phyloP scores from a whole-genome alignment of 805 yeast genomes.

The Kregervanrija pseudodelftensis region DNA sequence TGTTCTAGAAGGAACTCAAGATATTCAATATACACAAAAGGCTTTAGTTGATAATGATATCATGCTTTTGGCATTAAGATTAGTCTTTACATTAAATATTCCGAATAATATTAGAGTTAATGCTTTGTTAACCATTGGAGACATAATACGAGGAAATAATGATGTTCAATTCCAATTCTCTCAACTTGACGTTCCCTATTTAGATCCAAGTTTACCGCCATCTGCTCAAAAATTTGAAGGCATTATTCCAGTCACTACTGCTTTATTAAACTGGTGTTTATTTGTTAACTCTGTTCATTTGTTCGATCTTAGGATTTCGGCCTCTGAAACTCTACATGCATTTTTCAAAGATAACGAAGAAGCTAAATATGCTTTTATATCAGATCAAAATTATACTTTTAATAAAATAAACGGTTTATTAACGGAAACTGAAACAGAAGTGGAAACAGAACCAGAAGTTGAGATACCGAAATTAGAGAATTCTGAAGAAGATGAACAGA shows the following conservation, averaged over 20 bases:
- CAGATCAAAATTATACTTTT: constrained; percentile 53
- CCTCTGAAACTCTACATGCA: constrained; percentile 58
- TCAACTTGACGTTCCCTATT: constrained; percentile 84
- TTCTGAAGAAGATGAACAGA: constrained; percentile 1
- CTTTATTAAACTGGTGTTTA: constrained; percentile 78
- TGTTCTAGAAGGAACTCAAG: constrained; percentile 66
- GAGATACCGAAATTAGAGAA: neutral
- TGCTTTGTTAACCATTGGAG: constrained; percentile 72
- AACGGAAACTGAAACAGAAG: constrained; percentile 9
- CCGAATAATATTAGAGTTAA: constrained; percentile 60
- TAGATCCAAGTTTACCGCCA: constrained; percentile 52
- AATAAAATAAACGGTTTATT: constrained; percentile 20
- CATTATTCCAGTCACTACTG: constrained; percentile 61
- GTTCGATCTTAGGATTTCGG: constrained; percentile 74
- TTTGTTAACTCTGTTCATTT: constrained; percentile 74
- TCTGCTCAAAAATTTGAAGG: constrained; percentile 26
- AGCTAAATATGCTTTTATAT: constrained; percentile 54
- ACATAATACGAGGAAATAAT: constrained; percentile 59
- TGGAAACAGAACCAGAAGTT: neutral
- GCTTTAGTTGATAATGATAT: constrained; percentile 55
- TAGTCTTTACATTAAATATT: constrained; percentile 61
- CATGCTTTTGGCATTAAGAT: constrained; percentile 54
- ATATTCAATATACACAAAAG: constrained; percentile 53
- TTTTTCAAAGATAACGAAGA: constrained; percentile 59
- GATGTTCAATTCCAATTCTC: constrained; percentile 66